Evolutionary conservation across 2,329 filamentous ascomycete genomes (phyloP), one percentile per base, ranked within the genome.

Genomic region (Mollisia scopiformis): DNA sequence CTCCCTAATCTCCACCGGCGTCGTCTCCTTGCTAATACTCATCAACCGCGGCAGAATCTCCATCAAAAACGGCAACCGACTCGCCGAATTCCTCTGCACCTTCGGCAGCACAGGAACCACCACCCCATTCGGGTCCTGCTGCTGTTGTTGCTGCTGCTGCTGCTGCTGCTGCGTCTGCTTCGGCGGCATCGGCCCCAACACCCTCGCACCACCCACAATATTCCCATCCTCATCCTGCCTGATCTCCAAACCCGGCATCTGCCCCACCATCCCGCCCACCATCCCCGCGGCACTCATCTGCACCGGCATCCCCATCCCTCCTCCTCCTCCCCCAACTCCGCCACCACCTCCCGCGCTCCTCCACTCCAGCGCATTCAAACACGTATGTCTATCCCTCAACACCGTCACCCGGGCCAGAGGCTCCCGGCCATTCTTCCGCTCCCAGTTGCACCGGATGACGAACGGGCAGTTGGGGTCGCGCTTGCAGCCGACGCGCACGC

Each of bases 41-140:
- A 88, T 85, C 71, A 87, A 80, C 56, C 84, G 80, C 16, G 84
- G 84, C 6, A 88, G 77, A 56, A 82, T 82, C 62, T 88, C 85
- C 69, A 84, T 79, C 2, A 88, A 77, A 71, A 88, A 88, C 47
- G 78, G 77, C 31, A 88, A 46, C 56, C 71, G 61, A 33, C 57
- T 64, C 27, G 72, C 72, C 16, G 63, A 68, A 64, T 72, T 73
- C 52, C 71, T 66, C 55, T 73, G 71, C 0, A 73, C 71, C 55
- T 73, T 73, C 2, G 71, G 71, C 8, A 72, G 33, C 13, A 72
- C 67, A 19, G 71, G 70, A 13, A 70, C 33, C 28, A 63, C 55
- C 13, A 28, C 54, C 14, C 23, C 16, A 11, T 56, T 39, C 11
- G 31, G 27, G 19, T 39, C 58, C 28, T 35, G 46, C n/a, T 43